Evolutionary conservation across 768 basidiomycete genomes (phyloP), one percentile per base, ranked within the genome.

Genomic region (Leucogyrophana mollusca): DNA sequence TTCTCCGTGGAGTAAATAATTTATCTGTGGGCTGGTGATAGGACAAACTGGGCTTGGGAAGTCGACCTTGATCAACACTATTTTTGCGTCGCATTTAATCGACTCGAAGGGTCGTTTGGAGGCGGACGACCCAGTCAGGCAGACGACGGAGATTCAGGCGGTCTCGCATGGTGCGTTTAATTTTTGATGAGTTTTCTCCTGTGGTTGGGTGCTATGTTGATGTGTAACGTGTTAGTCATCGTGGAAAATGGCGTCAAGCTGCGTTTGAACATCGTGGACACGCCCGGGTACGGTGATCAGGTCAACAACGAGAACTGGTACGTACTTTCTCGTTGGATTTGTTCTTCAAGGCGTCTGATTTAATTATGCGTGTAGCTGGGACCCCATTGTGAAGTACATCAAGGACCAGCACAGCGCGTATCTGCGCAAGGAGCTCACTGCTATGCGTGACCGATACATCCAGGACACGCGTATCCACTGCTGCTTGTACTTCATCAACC

Each of bases 351-450:
- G 34, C 25, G 21, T 51, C 24, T 43, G 51, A 34, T 34, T 27
- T 21, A 32, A 27, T 11, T 0, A 34, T 23, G 2, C 27, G 8
- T 53, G n/a, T 50, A 94, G 91, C 77, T 99, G 95, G 95, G 95
- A 99, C 61, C 90, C 95, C 34, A 98, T 99, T 59, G 79, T 98
- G 65, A 97, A 96, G 70, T 96, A 99, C 69, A 97, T 97, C 77
- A 93, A 94, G 74, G 95, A 98, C 77, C 95, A 98, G 66, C 95
- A 98, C 76, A 94, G 91, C 64, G 92, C 94, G 30, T 99, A 96
- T 71, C 82, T 99, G 44, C 90, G 96, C 70, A 98, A 99, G 73
- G 95, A 99, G 75, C 78, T 98, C 54, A 98, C 96, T 3, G 95
- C 96, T 2, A 93, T 93, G 88, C 89, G 96, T 52, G 95, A 98